Evolutionary conservation across 805 yeast genomes (phyloP).

Genomic region (Ogataea pilisensis): DNA sequence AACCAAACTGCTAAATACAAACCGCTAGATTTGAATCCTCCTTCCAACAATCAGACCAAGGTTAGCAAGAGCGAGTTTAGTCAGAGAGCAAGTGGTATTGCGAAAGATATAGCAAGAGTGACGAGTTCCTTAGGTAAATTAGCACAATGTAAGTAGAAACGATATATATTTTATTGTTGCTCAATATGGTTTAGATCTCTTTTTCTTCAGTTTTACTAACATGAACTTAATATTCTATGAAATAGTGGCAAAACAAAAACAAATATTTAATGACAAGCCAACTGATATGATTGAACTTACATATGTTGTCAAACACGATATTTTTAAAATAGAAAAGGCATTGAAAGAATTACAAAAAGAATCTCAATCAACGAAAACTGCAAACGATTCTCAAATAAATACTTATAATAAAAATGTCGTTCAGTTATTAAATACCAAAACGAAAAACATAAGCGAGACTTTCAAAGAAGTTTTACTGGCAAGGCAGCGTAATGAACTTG

Average conservation of each 20-base stretch:
- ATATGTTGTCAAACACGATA: constrained; percentile 79
- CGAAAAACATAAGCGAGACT: constrained; percentile 88
- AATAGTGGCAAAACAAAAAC: constrained; percentile 76
- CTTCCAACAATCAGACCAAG: constrained; percentile 1
- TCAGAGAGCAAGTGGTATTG: constrained; percentile 70
- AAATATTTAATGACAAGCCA: constrained; percentile 90
- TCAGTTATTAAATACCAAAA: constrained; percentile 78
- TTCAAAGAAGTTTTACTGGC: constrained; percentile 86
- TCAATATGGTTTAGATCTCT: neutral
- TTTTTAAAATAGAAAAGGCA: constrained; percentile 72
- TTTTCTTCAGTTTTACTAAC: neutral
- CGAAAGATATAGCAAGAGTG: constrained; percentile 83
- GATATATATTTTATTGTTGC: constrained; percentile 3
- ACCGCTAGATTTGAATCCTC: constrained; percentile 18
- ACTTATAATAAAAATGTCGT: constrained; percentile 84
- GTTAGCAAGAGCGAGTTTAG: constrained; percentile 59
- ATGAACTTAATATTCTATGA: neutral
- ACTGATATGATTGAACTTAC: constrained; percentile 91
- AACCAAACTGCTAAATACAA: constrained; percentile 21
- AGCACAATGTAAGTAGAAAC: constrained; percentile 40
- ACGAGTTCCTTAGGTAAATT: constrained; percentile 76
- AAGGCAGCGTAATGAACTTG: constrained; percentile 79
- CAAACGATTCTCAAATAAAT: constrained; percentile 57
- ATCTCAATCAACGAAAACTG: constrained; percentile 34
- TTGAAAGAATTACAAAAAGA: constrained; percentile 58